Base-by-base conservation (phyloP, 202 grass and related monocot genomes). In the Panicum virgatum region DNA sequence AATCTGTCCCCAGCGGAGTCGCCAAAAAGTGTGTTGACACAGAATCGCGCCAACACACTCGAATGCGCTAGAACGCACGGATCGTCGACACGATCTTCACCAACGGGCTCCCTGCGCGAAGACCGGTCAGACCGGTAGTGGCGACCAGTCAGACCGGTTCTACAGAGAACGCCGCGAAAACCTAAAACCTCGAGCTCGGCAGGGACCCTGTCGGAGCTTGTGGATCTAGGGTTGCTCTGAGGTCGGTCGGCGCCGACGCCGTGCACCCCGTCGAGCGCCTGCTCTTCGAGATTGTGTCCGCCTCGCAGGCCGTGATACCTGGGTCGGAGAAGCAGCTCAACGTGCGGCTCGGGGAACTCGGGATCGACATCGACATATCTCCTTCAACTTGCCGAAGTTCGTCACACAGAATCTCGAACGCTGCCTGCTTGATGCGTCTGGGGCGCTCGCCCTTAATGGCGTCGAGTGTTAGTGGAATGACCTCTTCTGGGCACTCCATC, bases 211-310 rank as follows among this genome's bases (percentile, higher is more conserved):
- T n/a, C n/a, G n/a, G n/a, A n/a, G n/a, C n/a, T n/a, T n/a, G n/a
- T n/a, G n/a, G n/a, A n/a, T n/a, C n/a, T n/a, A n/a, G n/a, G n/a
- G n/a, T n/a, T n/a, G n/a, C n/a, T n/a, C n/a, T n/a, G n/a, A n/a
- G n/a, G n/a, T n/a, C n/a, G n/a, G 69, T 84, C 27, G 89, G 84
- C 20, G 80, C 89, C 19, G 84, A 90, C 38, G 74, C 84, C 4
- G 67, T 66, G 12, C 15, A 4, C 67, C 25, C 80, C 62, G 16
- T 6, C 69, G 69, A 73, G 30, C 69, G 69, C 2, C 47, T 29
- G 29, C 27, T 53, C 4, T 53, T 73, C 47, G 47, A 73, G 69
- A 73, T 73, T 46, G 47, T 73, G 29, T 11, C 47, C 18, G 69
- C 29, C 0, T 36, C 69, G 1, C 69, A 73, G 47, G 0, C 18